Evolutionary conservation across 2,329 filamentous ascomycete genomes (phyloP).

Genomic region (Tolypocladium sp.): DNA sequence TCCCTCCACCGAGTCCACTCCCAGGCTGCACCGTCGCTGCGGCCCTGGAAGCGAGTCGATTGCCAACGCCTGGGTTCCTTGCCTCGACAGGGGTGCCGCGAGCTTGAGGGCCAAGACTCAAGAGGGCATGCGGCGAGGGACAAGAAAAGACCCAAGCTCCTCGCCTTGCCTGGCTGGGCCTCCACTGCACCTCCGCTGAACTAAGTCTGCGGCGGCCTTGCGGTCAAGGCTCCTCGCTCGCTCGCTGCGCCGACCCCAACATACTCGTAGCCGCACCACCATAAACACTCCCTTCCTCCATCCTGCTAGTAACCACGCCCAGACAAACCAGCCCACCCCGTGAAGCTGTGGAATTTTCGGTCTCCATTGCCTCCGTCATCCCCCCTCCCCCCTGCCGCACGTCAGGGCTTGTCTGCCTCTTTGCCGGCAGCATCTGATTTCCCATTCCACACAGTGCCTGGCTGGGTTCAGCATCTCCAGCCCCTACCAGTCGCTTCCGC

Average conservation of each 20-base stretch:
- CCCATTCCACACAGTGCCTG: background rate
- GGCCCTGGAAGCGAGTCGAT: too few species aligned
- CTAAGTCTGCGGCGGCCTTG: background rate
- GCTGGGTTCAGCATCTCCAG: conserved; percentile 2
- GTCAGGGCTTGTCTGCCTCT: background rate
- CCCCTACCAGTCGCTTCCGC: conserved; percentile 3
- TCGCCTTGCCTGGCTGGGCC: background rate
- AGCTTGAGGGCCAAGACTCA: background rate
- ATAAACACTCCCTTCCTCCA: background rate
- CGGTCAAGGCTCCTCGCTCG: background rate
- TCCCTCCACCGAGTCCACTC: background rate
- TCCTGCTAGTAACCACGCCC: background rate
- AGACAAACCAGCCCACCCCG: background rate
- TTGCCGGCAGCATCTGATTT: conserved; percentile 1
- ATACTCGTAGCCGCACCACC: background rate
- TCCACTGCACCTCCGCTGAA: background rate
- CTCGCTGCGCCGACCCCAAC: background rate
- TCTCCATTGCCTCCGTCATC: background rate
- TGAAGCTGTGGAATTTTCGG: conserved; percentile 2
- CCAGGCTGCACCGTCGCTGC: background rate
- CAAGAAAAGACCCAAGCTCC: background rate
- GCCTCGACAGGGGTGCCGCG: background rate
- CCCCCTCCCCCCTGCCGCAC: conserved; percentile 1
- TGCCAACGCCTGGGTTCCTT: background rate
- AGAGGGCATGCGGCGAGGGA: background rate